Conservation (phyloP, 2,329 filamentous ascomycete genomes). For the Penicillium olsonii region DNA sequence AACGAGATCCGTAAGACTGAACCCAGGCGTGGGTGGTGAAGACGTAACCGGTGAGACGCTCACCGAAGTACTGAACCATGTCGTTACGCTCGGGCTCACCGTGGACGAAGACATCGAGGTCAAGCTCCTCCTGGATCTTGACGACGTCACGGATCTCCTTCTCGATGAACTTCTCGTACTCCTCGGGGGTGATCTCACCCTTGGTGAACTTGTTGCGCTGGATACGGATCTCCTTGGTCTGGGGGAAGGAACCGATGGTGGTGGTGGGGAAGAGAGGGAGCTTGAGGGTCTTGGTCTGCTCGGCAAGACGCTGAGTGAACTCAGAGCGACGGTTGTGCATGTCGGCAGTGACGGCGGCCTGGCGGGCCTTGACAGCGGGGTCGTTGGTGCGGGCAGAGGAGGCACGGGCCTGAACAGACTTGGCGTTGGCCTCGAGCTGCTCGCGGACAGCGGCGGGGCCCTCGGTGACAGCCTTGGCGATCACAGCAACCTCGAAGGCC, state of each 20-base stretch:
- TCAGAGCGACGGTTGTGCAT: constrained; percentile 91
- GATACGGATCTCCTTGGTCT: constrained; percentile 97
- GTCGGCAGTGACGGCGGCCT: constrained; percentile 78
- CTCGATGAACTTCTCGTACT: constrained; percentile 99
- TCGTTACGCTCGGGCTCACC: constrained; percentile 99
- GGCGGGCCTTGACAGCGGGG: constrained; percentile 94
- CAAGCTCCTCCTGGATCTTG: constrained; percentile 97
- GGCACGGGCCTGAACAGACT: constrained; percentile 86
- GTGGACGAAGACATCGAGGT: constrained; percentile 95
- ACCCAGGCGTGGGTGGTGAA: constrained; percentile 98
- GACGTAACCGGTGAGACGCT: constrained; percentile 92
- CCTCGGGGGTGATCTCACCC: constrained; percentile 84
- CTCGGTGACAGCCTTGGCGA: constrained; percentile 95
- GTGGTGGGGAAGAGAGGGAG: constrained; percentile 98
- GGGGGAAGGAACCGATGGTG: constrained; percentile 98
- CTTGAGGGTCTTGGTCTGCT: constrained; percentile 89
- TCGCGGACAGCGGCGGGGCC: constrained; percentile 83
- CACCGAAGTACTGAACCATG: constrained; percentile 99
- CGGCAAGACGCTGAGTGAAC: constrained; percentile 80
- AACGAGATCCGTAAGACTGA: constrained; percentile 96
- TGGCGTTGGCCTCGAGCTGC: constrained; percentile 94
- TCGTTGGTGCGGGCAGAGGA: constrained; percentile 95
- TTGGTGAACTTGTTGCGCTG: constrained; percentile 99
- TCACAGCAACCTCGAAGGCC: constrained; percentile 82
- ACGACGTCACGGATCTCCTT: constrained; percentile 95